Percentiles rank a stretch among this genome's conserved stretches.
phyloP scores from a whole-genome alignment of 768 basidiomycete species.

The Agrocybe praecox region DNA sequence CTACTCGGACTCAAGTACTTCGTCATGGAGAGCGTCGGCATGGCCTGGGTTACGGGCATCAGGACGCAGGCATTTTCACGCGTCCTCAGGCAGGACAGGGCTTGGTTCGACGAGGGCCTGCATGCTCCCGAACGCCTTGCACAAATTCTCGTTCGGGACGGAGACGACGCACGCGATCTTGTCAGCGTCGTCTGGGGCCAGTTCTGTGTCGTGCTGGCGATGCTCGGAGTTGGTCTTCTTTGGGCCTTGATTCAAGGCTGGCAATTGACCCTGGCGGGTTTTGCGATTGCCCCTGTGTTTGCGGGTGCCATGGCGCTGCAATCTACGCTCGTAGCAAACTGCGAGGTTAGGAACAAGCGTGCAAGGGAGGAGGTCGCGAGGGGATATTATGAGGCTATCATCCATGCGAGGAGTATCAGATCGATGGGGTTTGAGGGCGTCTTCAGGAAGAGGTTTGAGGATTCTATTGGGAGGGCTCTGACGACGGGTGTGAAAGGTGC shows the following conservation, averaged over 20 bases:
- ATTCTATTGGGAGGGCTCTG: slow-evolving; percentile 61
- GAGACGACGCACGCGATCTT: slow-evolving; percentile 84
- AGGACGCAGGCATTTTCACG: slow-evolving; percentile 56
- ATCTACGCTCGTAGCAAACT: slow-evolving; percentile 65
- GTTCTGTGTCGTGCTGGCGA: slow-evolving; percentile 69
- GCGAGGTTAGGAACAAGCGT: slow-evolving; percentile 80
- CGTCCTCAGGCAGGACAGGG: slow-evolving; percentile 79
- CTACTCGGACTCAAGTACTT: slow-evolving; percentile 78
- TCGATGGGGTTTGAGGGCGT: slow-evolving; percentile 82
- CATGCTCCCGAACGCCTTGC: slow-evolving; percentile 65
- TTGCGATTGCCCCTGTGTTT: slow-evolving; percentile 88
- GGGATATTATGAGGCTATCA: slow-evolving; percentile 86
- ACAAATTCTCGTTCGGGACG: slow-evolving; percentile 84
- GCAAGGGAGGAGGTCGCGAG: slow-evolving; percentile 83
- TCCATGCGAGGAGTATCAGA: slow-evolving; percentile 85
- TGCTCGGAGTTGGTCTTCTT: slow-evolving; percentile 81
- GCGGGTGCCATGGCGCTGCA: slow-evolving; percentile 74
- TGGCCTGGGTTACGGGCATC: slow-evolving; percentile 75
- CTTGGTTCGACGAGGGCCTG: slow-evolving; percentile 77
- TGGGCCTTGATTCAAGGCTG: slow-evolving; percentile 92
- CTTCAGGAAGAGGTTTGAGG: slow-evolving; percentile 71
- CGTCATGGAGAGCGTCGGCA: slow-evolving; percentile 74
- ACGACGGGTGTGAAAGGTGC: slow-evolving; percentile 74
- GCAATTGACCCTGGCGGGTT: slow-evolving; percentile 90
- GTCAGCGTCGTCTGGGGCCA: slow-evolving; percentile 76